Base-by-base conservation (phyloP, 148 eudicot genomes). In the Camellia lanceoleosa region DNA sequence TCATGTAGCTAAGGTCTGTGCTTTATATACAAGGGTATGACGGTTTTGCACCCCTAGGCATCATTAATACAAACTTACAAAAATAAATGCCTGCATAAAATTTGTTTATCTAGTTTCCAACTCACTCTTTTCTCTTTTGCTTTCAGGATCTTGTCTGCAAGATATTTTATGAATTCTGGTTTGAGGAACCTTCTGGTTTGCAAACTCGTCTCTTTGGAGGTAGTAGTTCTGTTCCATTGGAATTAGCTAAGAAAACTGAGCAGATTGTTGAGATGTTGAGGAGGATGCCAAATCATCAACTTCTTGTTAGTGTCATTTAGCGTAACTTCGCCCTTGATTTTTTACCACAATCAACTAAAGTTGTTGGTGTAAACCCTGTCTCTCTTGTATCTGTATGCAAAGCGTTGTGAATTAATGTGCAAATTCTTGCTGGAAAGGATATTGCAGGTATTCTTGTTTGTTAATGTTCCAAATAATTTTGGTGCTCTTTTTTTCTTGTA, bases 401-500 rank as follows among this genome's bases (percentile, higher is more conserved):
- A 86, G 85, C 99, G 99, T 70, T 96, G 99, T n/a, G 98, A 96
- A 85, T 82, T 93, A 74, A 96, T 96, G 93, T 93, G 99, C 94
- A 96, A 96, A 85, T 92, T 88, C 85, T n/a, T 88, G 89, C 79
- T 84, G n/a, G 99, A 96, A 84, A 93, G 92, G 80, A 87, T 93
- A 82, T 86, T 96, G 85, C 94, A 94, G n/a, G 99, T 93, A 82
- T 47, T 51, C 61, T 55, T 78, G 54, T 73, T 38, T 71, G 16
- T 62, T 77, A 76, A 55, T 42, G 54, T 51, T 30, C 9, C 73
- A 71, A 61, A 46, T 61, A 65, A n/a, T 56, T 85, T 51, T 78
- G 79, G 20, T 38, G 9, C 73, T 70, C 51, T n/a, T n/a, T 75
- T 65, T 44, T 38, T 66, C 5, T 23, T 54, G 1, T 41, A n/a